These are phyloP conservation scores for Pythium insidiosum DNA, from an alignment of 352 stramenopile genomes.

Conservation along the genomic window DNA sequence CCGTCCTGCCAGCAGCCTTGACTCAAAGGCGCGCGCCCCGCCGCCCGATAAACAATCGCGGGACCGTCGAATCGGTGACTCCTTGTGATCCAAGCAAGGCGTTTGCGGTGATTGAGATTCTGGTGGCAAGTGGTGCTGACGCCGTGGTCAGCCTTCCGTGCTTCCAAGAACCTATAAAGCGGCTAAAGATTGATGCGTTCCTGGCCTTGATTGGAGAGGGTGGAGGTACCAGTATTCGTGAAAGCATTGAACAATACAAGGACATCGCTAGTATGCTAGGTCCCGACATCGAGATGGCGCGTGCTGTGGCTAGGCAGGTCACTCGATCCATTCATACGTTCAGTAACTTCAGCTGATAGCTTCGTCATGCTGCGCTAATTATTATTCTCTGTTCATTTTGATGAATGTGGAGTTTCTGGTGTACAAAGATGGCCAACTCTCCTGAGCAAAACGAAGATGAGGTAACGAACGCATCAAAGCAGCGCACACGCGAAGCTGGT, in stretches of 20 bases:
- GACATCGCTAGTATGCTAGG: slow-evolving; percentile 25
- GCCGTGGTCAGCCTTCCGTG: slow-evolving; percentile 14
- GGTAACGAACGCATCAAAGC: too few relatives aligned
- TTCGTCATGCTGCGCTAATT: too few relatives aligned
- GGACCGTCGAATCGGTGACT: slow-evolving; percentile 9
- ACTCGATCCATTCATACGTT: slow-evolving; percentile 16
- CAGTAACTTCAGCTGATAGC: background rate
- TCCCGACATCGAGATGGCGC: slow-evolving; percentile 27
- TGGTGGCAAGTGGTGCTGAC: slow-evolving; percentile 11
- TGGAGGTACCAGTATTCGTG: slow-evolving; percentile 12
- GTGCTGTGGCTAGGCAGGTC: slow-evolving; percentile 15
- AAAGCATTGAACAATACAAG: slow-evolving; percentile 21
- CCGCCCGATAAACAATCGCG: slow-evolving; percentile 12
- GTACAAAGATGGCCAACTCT: too few relatives aligned
- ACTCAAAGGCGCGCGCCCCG: too few relatives aligned
- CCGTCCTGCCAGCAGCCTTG: too few relatives aligned
- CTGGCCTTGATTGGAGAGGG: slow-evolving; percentile 10
- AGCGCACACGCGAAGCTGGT: too few relatives aligned
- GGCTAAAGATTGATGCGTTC: slow-evolving; percentile 12
- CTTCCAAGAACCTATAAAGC: slow-evolving; percentile 19
- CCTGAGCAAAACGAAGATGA: too few relatives aligned
- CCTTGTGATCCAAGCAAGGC: slow-evolving; percentile 14
- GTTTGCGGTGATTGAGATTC: slow-evolving; percentile 17
- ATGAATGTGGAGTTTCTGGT: too few relatives aligned
- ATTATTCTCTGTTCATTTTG: too few relatives aligned